These are phyloP conservation scores for Hansfordia pulvinata DNA, from an alignment of 2,329 filamentous ascomycete species.

Conservation along the genomic window DNA sequence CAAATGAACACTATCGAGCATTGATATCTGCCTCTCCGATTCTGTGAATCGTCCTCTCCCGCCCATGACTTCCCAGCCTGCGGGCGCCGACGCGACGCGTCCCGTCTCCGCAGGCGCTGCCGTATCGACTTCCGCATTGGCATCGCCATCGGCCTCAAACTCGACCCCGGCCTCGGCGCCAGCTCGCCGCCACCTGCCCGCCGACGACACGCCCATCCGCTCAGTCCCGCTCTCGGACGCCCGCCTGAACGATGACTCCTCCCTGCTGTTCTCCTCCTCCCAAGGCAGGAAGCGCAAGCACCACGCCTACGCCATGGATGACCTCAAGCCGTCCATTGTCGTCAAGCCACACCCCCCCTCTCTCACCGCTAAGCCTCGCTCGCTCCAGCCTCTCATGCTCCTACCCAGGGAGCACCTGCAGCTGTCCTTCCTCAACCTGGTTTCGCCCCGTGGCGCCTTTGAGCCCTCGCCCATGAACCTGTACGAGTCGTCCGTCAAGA, in stretches of 20 bases:
- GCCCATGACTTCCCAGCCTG: neutral
- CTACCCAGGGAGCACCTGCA: conserved; percentile 46
- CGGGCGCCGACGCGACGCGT: neutral
- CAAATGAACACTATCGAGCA: too few relatives aligned
- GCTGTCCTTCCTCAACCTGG: conserved; percentile 47
- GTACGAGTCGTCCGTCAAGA: conserved; percentile 48
- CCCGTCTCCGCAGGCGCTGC: neutral
- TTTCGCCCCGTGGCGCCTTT: conserved; percentile 32
- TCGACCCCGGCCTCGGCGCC: too few relatives aligned
- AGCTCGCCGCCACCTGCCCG: too few relatives aligned
- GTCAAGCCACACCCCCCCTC: conserved; percentile 44
- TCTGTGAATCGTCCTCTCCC: neutral
- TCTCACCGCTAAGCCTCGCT: conserved; percentile 36
- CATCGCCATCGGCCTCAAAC: too few relatives aligned
- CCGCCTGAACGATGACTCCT: conserved; percentile 21
- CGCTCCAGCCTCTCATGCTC: conserved; percentile 46
- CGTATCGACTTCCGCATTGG: too few relatives aligned
- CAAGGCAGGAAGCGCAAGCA: conserved; percentile 21
- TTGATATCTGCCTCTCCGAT: too few relatives aligned
- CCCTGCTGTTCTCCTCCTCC: conserved; percentile 8
- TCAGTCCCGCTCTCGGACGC: too few relatives aligned
- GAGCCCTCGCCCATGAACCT: conserved; percentile 37
- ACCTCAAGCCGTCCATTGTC: conserved; percentile 35
- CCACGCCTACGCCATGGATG: conserved; percentile 28
- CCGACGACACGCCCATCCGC: too few relatives aligned